Evolutionary conservation across 2,329 filamentous ascomycete genomes (phyloP).

Genomic region (Botrytis tulipae): DNA sequence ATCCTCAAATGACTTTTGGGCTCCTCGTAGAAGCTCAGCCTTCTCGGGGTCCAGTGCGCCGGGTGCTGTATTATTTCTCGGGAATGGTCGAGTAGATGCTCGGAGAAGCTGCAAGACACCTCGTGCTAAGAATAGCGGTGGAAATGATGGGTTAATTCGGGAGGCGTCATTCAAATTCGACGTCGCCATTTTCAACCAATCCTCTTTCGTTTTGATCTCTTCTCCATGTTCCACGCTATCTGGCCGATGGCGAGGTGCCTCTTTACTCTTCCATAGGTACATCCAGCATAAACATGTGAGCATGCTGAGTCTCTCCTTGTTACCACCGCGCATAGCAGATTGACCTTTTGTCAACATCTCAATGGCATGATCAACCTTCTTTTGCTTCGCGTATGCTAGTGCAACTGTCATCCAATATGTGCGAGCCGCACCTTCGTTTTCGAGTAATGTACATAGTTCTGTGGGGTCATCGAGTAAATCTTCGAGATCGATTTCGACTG

Average conservation of each 20-base stretch:
- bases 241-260: conserved; percentile 62
- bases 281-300: conserved; percentile 69
- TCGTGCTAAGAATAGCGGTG: conserved; percentile 85
- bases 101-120: conserved; percentile 86
- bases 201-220: conserved; percentile 86
- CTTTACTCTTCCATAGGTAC: conserved; percentile 67
- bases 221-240: conserved; percentile 60
- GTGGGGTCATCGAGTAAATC: conserved; percentile 90
- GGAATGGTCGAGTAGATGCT: conserved; percentile 77
- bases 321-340: conserved; percentile 56
- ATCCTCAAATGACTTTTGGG: conserved; percentile 92
- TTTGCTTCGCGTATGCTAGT: conserved; percentile 92
- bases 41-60: conserved; percentile 67
- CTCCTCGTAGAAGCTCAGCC: conserved; percentile 77
- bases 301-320: conserved; percentile 66
- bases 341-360: conserved; percentile 68
- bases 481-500: conserved; percentile 89
- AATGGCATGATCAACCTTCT: conserved; percentile 82
- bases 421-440: conserved; percentile 88
- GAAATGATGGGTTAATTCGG: conserved; percentile 87
- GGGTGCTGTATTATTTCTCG: conserved; percentile 49
- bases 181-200: conserved; percentile 88
- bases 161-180: conserved; percentile 92
- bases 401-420: conserved; percentile 98
- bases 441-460: conserved; percentile 89